A percentile compares a stretch with the other conserved stretches of the same genome.
Conservation (phyloP, 2,329 filamentous ascomycete genomes). For the Pestalotiopsis sp. region DNA sequence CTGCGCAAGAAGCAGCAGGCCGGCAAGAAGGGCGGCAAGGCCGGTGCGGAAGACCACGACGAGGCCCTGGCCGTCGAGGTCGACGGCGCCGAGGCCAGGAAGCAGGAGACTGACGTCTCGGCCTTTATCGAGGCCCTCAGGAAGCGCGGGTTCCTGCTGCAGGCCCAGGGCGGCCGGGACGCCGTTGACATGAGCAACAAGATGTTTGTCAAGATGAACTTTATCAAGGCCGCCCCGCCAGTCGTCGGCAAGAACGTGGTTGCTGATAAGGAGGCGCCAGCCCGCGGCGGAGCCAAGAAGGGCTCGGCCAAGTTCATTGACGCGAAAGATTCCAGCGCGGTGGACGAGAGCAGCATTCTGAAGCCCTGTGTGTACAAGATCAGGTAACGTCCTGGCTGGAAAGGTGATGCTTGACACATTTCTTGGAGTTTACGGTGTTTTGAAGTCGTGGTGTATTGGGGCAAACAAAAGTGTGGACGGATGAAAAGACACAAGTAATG, state of each 20-base stretch:
- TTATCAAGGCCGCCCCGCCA: slow-evolving; percentile 80
- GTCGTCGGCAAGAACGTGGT: slow-evolving; percentile 73
- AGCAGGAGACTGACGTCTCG: slow-evolving; percentile 80
- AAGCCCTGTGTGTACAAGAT: slow-evolving; percentile 98
- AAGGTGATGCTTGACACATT: too few species aligned
- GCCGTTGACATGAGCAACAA: slow-evolving; percentile 85
- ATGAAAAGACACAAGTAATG: not conserved
- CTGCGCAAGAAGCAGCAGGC: slow-evolving; percentile 50
- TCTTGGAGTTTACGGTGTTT: too few species aligned
- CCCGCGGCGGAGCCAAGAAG: slow-evolving; percentile 40
- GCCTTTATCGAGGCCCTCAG: slow-evolving; percentile 83
- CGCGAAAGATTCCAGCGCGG: slow-evolving; percentile 54
- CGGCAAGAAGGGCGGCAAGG: slow-evolving; percentile 43
- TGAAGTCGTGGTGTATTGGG: not conserved
- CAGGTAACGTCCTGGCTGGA: slow-evolving; percentile 47
- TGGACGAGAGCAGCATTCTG: slow-evolving; percentile 66
- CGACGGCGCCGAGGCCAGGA: slow-evolving; percentile 64
- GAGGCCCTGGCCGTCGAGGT: slow-evolving; percentile 69
- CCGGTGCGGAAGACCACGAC: slow-evolving; percentile 47
- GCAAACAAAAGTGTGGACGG: not conserved
- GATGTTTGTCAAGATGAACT: slow-evolving; percentile 98
- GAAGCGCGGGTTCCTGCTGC: slow-evolving; percentile 82
- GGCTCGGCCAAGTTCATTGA: slow-evolving; percentile 61
- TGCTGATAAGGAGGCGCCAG: slow-evolving; percentile 60
- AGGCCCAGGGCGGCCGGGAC: slow-evolving; percentile 54